These are phyloP conservation scores for Auricularia sp. DNA, from an alignment of 768 basidiomycete species.

Conservation along the genomic window DNA sequence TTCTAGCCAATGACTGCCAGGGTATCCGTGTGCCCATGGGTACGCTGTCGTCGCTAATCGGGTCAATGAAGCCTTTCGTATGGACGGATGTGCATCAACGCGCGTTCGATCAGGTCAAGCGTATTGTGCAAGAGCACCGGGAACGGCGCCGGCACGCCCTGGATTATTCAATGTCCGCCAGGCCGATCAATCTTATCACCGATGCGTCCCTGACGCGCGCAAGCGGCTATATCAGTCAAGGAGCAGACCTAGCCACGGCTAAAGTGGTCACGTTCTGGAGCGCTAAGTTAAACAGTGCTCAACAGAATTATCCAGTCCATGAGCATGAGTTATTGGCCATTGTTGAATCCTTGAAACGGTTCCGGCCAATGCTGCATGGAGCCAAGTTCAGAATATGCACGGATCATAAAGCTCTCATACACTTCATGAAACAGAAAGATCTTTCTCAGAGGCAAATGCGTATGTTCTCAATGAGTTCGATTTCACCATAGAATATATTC, in stretches of 20 bases:
- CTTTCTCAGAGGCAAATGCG: constrained; percentile 23
- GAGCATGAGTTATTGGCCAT: constrained; percentile 31
- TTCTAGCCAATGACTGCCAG: constrained; percentile 21
- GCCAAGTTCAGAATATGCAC: constrained; percentile 21
- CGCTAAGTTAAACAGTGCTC: constrained; percentile 1
- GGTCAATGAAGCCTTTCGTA: constrained; percentile 14
- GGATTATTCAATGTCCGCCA: neutral
- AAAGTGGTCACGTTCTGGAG: neutral
- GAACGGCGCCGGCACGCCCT: constrained; percentile 17
- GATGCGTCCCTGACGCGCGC: constrained; percentile 2
- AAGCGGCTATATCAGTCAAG: constrained; percentile 1
- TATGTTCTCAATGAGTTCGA: constrained; percentile 24
- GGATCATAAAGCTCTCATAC: constrained; percentile 21
- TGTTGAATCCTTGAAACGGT: constrained; percentile 21
- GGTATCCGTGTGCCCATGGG: constrained; percentile 30
- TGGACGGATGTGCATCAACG: constrained; percentile 23
- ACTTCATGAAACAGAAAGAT: constrained; percentile 23
- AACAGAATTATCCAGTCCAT: constrained; percentile 27
- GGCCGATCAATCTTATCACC: neutral
- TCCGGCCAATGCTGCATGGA: constrained; percentile 14
- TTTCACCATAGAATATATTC: no score
- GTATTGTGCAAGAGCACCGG: constrained; percentile 13
- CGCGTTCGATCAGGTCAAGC: constrained; percentile 29
- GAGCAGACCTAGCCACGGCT: neutral
- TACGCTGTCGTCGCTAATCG: constrained; percentile 17